Percentiles rank a stretch among this genome's conserved stretches.
phyloP scores from a whole-genome alignment of 345 rosid genomes.

The Cardamine resedifolia region DNA sequence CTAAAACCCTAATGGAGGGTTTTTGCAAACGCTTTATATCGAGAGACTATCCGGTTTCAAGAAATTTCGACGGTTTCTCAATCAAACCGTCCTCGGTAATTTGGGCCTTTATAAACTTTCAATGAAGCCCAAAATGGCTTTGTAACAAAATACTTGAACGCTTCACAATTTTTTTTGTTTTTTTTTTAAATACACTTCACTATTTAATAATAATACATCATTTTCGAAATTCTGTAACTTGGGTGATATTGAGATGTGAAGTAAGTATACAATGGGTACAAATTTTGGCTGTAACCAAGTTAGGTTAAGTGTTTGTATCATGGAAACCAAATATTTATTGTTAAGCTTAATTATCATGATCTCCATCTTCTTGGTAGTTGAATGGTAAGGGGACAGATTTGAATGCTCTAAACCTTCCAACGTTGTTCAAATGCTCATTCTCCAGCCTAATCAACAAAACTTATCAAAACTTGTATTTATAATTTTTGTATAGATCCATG shows the following conservation, averaged over 20 bases:
- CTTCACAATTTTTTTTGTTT: background rate
- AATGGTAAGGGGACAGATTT: conserved; percentile 73
- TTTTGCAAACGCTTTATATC: conserved; percentile 17
- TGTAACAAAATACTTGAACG: background rate
- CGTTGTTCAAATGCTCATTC: conserved; percentile 75
- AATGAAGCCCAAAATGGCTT: background rate
- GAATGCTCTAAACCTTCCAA: conserved; percentile 64
- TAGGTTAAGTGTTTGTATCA: background rate
- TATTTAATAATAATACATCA: background rate
- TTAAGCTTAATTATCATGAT: conserved; percentile 23
- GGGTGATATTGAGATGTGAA: background rate
- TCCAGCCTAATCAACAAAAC: conserved; percentile 44
- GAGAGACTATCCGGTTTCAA: background rate
- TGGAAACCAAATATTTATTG: background rate
- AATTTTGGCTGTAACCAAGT: background rate
- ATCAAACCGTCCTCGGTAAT: background rate
- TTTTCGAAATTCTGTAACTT: background rate
- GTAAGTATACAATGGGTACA: background rate
- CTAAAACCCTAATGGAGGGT: conserved; percentile 43
- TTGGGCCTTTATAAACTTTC: conserved; percentile 9
- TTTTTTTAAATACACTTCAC: background rate
- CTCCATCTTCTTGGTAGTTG: conserved; percentile 53
- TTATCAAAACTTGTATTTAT: background rate
- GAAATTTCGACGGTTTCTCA: background rate
- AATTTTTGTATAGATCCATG: background rate